A percentile compares a stretch with the other conserved stretches of the same genome.
Evolutionary conservation across 1,139 yeast species (phyloP).

Genomic region (Pichia inconspicua): DNA sequence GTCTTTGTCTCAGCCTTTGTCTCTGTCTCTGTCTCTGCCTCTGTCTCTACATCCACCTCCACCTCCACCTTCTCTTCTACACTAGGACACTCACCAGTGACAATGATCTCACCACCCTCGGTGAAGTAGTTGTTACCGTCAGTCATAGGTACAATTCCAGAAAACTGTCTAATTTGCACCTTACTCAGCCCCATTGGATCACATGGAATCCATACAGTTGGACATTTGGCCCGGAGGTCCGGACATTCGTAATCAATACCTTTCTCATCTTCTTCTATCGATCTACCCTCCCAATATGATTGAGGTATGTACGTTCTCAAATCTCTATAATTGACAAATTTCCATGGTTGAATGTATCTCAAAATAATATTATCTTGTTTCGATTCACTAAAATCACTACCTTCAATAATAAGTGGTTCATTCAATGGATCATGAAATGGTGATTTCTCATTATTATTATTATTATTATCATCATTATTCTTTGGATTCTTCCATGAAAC

Average conservation of each 20-base stretch:
- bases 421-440: slow-evolving; percentile 18
- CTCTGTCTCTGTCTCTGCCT: too few species aligned
- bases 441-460: slow-evolving; percentile 26
- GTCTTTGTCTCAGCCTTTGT: too few species aligned
- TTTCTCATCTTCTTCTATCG: slow-evolving; percentile 32
- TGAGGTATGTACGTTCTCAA: slow-evolving; percentile 29
- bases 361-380: slow-evolving; percentile 10
- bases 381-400: slow-evolving; percentile 20
- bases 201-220: slow-evolving; percentile 61
- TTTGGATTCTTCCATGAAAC: slow-evolving; percentile 34
- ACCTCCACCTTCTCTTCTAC: too few species aligned
- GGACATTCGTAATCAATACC: slow-evolving; percentile 63
- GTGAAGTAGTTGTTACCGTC: slow-evolving; percentile 51
- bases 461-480: not conserved
- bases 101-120: slow-evolving; percentile 46
- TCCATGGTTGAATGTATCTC: slow-evolving; percentile 28
- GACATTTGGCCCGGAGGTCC: slow-evolving; percentile 50
- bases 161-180: slow-evolving; percentile 51
- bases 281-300: slow-evolving; percentile 33
- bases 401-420: slow-evolving; percentile 28
- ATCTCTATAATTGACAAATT: slow-evolving; percentile 28
- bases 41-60: too few species aligned
- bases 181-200: slow-evolving; percentile 66
- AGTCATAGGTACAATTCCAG: slow-evolving; percentile 47
- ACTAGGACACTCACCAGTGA: slow-evolving; percentile 35